These are phyloP conservation scores for Dianthus caryophyllus DNA, from an alignment of 148 eudicot genomes.

Conservation along the genomic window DNA sequence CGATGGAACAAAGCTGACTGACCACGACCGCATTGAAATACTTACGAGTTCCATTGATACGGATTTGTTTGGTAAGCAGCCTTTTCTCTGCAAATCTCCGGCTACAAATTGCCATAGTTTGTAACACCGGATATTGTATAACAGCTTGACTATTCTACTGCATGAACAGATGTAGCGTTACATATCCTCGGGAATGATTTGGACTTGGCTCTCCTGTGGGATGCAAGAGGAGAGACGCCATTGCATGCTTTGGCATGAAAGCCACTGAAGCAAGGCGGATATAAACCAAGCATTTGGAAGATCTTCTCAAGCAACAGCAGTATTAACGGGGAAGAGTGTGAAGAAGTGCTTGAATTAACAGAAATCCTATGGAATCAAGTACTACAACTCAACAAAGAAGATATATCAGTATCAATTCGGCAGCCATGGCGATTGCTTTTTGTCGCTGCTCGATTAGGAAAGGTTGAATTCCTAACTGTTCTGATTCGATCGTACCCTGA, in stretches of 20 bases:
- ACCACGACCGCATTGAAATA: conserved; percentile 13
- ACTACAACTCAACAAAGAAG: conserved; percentile 13
- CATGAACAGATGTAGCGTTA: conserved; percentile 20
- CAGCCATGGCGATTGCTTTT: conserved; percentile 25
- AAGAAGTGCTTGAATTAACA: conserved; percentile 12
- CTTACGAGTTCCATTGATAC: conserved; percentile 20
- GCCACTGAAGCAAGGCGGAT: conserved; percentile 7
- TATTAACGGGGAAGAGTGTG: conserved; percentile 8
- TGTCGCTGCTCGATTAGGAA: conserved; percentile 35
- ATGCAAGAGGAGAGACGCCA: conserved; percentile 22
- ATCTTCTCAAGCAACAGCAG: neutral
- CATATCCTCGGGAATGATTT: conserved; percentile 11
- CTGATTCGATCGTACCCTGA: conserved; percentile 41
- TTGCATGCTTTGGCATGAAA: conserved; percentile 25
- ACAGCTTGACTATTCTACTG: neutral
- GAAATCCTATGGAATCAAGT: conserved; percentile 20
- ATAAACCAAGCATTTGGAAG: conserved; percentile 9
- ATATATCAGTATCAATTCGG: conserved; percentile 4
- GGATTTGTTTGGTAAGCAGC: conserved; percentile 19
- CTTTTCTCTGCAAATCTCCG: too few species aligned
- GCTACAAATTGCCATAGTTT: too few species aligned
- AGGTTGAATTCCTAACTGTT: conserved; percentile 28
- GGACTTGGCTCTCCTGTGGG: conserved; percentile 11
- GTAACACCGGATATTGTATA: too few species aligned
- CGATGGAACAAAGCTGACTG: conserved; percentile 1